Evolutionary conservation across 805 yeast species (phyloP).

Genomic region (Lachancea quebecensis): DNA sequence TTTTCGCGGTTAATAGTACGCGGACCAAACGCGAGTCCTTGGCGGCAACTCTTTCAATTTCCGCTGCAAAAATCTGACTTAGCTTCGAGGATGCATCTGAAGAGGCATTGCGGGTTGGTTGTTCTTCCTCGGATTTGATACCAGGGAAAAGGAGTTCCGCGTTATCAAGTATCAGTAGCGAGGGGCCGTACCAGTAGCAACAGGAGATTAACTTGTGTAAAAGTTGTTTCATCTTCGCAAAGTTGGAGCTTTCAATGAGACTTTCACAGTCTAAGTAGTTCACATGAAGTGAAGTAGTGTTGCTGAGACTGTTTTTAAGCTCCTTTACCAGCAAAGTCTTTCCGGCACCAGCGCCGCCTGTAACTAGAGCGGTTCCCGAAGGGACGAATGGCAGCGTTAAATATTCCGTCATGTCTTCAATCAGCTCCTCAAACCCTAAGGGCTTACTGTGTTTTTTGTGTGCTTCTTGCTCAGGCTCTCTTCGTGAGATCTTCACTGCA

Average conservation of each 20-base stretch:
- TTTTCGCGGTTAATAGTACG: conserved; percentile 53
- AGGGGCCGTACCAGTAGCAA: conserved; percentile 72
- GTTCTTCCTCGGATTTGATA: conserved; percentile 44
- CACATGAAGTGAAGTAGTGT: conserved; percentile 35
- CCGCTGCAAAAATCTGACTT: conserved; percentile 50
- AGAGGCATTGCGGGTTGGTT: conserved; percentile 36
- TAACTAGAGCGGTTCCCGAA: conserved; percentile 47
- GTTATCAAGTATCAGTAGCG: conserved; percentile 70
- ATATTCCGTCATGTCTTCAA: conserved; percentile 31
- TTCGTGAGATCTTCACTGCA: neutral
- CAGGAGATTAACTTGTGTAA: conserved; percentile 38
- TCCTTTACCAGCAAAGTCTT: conserved; percentile 52
- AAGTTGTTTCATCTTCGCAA: conserved; percentile 36
- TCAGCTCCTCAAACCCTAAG: conserved; percentile 50
- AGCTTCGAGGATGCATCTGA: conserved; percentile 48
- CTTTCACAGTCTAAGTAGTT: conserved; percentile 49
- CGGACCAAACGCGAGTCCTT: conserved; percentile 40
- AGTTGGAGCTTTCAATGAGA: conserved; percentile 20
- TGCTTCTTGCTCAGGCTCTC: neutral
- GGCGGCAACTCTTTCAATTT: conserved; percentile 34
- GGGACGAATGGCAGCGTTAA: conserved; percentile 17
- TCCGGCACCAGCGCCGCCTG: conserved; percentile 80
- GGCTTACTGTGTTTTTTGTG: conserved; percentile 22
- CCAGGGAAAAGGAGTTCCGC: conserved; percentile 59
- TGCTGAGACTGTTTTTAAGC: conserved; percentile 34